Conservation (phyloP, 139 green algal genomes). For the Closterium sp. region DNA sequence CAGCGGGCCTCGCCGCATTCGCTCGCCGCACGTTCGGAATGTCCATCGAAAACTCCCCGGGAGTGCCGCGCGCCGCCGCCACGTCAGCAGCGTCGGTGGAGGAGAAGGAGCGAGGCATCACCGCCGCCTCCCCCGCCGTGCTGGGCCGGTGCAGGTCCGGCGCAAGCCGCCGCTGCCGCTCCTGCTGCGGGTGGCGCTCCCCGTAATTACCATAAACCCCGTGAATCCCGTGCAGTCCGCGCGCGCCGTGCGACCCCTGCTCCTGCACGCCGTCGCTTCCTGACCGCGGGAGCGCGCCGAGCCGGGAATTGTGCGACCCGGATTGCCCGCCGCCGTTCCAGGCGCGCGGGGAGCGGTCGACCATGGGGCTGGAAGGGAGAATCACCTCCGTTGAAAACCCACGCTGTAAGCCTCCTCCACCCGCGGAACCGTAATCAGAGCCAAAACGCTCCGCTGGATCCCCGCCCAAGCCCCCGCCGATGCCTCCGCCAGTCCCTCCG, state of each 20-base stretch:
- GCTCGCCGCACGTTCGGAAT: not conserved
- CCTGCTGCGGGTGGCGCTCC: not conserved
- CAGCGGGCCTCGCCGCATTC: not conserved
- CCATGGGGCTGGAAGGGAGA: slow-evolving; percentile 4
- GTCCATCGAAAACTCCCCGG: not conserved
- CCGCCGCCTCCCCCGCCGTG: not conserved
- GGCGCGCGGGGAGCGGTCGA: not conserved
- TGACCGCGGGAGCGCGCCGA: not conserved
- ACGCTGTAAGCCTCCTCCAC: not conserved
- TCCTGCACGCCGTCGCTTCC: not conserved
- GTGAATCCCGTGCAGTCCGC: not conserved
- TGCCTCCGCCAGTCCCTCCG: not conserved
- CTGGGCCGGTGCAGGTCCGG: not conserved
- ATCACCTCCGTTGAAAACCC: not conserved
- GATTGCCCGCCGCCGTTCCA: not conserved
- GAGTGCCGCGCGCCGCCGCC: not conserved
- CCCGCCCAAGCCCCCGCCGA: not conserved
- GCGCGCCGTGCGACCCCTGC: not conserved
- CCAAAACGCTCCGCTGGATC: not conserved
- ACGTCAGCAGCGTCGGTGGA: not conserved
- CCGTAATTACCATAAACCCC: not conserved
- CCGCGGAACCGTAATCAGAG: not conserved
- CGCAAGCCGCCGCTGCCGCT: not conserved
- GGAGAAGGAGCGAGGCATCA: not conserved
- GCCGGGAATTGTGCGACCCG: not conserved